Base-by-base conservation (phyloP, 148 eudicot genomes). In the Chenopodium album region DNA sequence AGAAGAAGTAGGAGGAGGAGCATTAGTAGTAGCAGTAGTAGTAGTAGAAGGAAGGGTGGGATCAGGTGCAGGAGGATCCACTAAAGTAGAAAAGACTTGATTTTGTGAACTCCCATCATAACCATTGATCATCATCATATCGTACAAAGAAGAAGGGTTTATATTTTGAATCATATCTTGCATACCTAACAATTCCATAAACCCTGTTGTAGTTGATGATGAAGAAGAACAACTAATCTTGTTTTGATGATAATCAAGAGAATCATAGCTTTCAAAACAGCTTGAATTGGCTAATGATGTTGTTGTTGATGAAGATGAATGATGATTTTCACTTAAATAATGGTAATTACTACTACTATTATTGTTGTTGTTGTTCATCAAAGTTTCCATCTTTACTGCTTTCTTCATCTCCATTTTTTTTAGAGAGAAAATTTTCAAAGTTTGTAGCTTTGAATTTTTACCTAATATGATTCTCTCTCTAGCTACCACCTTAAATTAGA, bases 161-260 rank as follows among this genome's bases (percentile, higher is more conserved):
- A 76, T 70, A n/a, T 80, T 17, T 56, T 56, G 76, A 23, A 84
- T 80, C 64, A 79, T 77, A 68, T 89, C 91, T 52, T 87, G 90
- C 85, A 88, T 46, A 74, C 91, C 91, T 72, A 94, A 73, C 37
- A 92, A 85, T 85, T 92, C 98, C 98, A 90, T 90, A 79, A 94
- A 94, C 78, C 97, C 93, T 37, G 59, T 29, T 26, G 76, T 56
- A 64, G 80, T 7, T 63, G 79, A 64, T 77, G 80, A 44, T 41
- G 71, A 64, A 44, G 75, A 22, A 5, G 13, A 72, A 7, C 46
- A 20, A 4, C 26, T 46, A 4, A 76, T 74, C 19, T 48, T 74
- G 44, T 41, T 41, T 41, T 41, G 44, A 41, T 73, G 34, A n/a
- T n/a, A 47, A n/a, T 20, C 46, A 31, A 11, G 28, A 3, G 67